Percentiles rank a stretch among this genome's conserved stretches.
phyloP scores from a whole-genome alignment of 192 early-diverging fungal genomes.

The Geosiphon pyriformis region DNA sequence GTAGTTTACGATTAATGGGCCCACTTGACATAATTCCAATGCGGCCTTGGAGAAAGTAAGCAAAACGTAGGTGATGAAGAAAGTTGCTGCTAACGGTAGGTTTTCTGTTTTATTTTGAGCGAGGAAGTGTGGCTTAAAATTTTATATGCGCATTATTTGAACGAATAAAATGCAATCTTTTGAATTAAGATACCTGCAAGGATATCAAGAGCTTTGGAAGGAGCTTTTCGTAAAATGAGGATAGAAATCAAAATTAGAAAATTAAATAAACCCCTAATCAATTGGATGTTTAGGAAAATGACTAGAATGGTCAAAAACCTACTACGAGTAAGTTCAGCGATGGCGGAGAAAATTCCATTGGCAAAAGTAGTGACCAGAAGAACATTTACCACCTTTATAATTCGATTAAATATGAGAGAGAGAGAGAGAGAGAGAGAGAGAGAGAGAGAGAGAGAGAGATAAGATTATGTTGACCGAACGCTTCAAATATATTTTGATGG shows the following conservation, averaged over 20 bases:
- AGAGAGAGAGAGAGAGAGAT: too few species aligned
- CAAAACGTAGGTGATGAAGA: conserved; percentile 82
- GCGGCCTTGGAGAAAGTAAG: conserved; percentile 63
- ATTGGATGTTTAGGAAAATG: not conserved
- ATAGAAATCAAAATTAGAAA: conserved; percentile 31
- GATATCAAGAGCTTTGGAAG: not conserved
- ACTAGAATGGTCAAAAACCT: too few species aligned
- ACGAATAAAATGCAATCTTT: not conserved
- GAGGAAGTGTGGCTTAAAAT: conserved; percentile 30
- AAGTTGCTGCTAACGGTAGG: conserved; percentile 71
- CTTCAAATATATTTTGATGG: not conserved
- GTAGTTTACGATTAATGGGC: conserved; percentile 57
- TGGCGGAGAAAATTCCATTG: conserved; percentile 48
- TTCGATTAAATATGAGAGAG: not conserved
- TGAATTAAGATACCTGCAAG: not conserved
- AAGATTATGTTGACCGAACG: too few species aligned
- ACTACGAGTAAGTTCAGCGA: conserved; percentile 18
- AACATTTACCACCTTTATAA: conserved; percentile 65
- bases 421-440: conserved; percentile 8
- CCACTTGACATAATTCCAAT: conserved; percentile 63
- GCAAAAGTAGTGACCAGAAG: conserved; percentile 73
- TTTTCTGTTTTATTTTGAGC: conserved; percentile 48
- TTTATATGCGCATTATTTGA: too few species aligned
- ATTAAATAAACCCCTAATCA: not conserved
- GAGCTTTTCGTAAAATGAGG: conserved; percentile 32